Conservation (phyloP, 495 filamentous ascomycete species). For the Rusavskia elegans region DNA sequence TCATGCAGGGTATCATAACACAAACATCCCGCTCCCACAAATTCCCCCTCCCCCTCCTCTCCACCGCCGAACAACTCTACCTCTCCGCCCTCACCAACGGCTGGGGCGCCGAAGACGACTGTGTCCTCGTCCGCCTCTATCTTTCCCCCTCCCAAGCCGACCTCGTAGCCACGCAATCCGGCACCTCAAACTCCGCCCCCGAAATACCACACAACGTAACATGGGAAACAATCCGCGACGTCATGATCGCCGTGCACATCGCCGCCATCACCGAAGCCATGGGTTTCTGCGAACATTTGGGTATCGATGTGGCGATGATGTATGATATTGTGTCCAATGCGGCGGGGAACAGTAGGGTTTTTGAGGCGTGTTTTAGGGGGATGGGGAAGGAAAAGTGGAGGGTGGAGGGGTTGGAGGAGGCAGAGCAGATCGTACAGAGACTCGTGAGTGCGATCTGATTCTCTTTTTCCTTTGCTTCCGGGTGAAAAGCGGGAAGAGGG, state of each 20-base stretch:
- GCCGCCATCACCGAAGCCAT: constrained; percentile 50
- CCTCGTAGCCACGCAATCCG: constrained; percentile 21
- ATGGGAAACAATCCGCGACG: constrained; percentile 37
- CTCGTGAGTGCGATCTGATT: neutral
- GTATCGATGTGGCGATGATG: constrained; percentile 48
- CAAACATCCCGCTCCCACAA: constrained; percentile 40
- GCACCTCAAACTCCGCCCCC: constrained; percentile 9
- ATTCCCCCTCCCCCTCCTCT: constrained; percentile 55
- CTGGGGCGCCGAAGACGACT: constrained; percentile 52
- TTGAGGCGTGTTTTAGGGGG: constrained; percentile 38
- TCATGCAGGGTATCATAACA: constrained; percentile 52
- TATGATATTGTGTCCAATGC: constrained; percentile 53
- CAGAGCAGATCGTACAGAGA: neutral
- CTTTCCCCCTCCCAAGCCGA: constrained; percentile 20
- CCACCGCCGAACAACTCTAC: constrained; percentile 58
- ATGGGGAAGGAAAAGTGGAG: constrained; percentile 27
- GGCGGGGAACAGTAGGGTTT: constrained; percentile 48
- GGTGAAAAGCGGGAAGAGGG: no score
- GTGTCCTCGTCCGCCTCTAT: constrained; percentile 50
- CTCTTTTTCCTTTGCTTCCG: neutral
- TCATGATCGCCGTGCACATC: constrained; percentile 49
- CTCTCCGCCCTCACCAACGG: constrained; percentile 41
- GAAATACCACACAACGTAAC: constrained; percentile 10
- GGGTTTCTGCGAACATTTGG: constrained; percentile 43
- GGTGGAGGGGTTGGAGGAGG: neutral